Conservation (phyloP, 345 rosid species). For the Mercurialis annua region DNA sequence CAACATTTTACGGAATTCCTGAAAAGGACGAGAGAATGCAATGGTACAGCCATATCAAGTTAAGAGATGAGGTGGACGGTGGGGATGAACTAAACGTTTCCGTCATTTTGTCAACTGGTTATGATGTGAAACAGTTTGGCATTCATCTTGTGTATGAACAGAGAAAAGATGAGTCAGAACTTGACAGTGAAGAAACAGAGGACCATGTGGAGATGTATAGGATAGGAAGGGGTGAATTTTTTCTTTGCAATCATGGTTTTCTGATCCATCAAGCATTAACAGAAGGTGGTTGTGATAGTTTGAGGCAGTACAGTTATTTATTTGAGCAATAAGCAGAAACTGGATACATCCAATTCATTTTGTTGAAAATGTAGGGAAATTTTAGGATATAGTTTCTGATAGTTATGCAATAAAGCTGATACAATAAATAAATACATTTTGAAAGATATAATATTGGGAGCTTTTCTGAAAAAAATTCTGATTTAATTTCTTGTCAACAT, state of each 20-base stretch:
- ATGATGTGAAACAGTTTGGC: constrained; percentile 7
- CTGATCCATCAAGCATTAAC: not conserved
- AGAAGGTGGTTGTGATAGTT: not conserved
- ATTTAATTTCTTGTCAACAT: too few relatives aligned
- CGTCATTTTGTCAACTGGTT: constrained; percentile 1
- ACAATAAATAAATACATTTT: too few relatives aligned
- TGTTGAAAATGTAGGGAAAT: too few relatives aligned
- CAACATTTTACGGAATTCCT: constrained; percentile 9
- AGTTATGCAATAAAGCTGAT: too few relatives aligned
- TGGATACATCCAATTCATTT: not conserved
- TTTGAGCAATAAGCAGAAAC: constrained; percentile 3
- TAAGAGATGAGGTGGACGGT: constrained; percentile 14
- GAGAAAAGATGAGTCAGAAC: not conserved
- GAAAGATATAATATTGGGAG: too few relatives aligned
- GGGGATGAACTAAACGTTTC: constrained; percentile 18
- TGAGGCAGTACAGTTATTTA: not conserved
- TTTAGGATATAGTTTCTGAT: too few relatives aligned
- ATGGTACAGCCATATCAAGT: constrained; percentile 26
- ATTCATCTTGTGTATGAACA: constrained; percentile 12
- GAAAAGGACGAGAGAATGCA: not conserved
- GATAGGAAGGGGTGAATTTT: not conserved
- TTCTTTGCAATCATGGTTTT: constrained; percentile 7
- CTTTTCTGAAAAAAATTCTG: too few relatives aligned
- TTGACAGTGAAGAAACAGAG: not conserved
- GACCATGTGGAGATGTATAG: not conserved